Evolutionary conservation across 768 basidiomycete genomes (phyloP), one percentile per base, ranked within the genome.

Genomic region (Mycena epipterygia): DNA sequence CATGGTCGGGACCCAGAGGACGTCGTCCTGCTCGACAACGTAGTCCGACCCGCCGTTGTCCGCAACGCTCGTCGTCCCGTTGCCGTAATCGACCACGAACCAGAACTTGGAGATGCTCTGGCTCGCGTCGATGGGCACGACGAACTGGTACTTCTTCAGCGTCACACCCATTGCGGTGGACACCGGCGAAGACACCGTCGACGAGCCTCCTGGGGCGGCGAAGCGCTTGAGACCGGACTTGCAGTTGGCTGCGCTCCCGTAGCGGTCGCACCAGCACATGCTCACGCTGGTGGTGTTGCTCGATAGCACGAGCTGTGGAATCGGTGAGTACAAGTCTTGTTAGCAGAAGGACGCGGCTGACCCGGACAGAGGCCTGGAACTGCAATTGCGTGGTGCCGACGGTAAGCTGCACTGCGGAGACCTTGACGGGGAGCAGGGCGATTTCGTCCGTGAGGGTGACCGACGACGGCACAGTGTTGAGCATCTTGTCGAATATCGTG

Each of bases 401-500:
- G 14, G 68, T 73, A 5, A 75, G 69, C 56, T 73, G 74, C 16
- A 51, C 57, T 8, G 57, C 56, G 1, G 66, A 68, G 8, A 73
- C 72, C 39, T 73, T 75, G 58, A 70, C 59, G 23, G 71, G 69
- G 8, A 71, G 55, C 1, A 73, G 69, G 0, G 41, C 60, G 44
- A 77, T 77, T 51, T 70, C 57, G n/a, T 74, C 73, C 19, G 71
- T 72, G 17, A 77, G 61, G 3, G 66, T 68, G 9, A 77, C 76
- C 9, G 35, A 35, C 23, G 68, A 67, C 13, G 76, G 74, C 12
- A 77, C 75, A 19, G 74, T 77, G 68, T 72, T 75, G 46, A 77
- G 48, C 76, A 77, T 77, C 37, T 73, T 68, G 56, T 57, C 64
- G 44, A 77, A 66, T 23, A 77, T 49, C 29, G 59, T 69, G 1